These are phyloP conservation scores for Lasiodiplodia theobromae DNA, from an alignment of 2,329 filamentous ascomycete species.

Conservation along the genomic window DNA sequence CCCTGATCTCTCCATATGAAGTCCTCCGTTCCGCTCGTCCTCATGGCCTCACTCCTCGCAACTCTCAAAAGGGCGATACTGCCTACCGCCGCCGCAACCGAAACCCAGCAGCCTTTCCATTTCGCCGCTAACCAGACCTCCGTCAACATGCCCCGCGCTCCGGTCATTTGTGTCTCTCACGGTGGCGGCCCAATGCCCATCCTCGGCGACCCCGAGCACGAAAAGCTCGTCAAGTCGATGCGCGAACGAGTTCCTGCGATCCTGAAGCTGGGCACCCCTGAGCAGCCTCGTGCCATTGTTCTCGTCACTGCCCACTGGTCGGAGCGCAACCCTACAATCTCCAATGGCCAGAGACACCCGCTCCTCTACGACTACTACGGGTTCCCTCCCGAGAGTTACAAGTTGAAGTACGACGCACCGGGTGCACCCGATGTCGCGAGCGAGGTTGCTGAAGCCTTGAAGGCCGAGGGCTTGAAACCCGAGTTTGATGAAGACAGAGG, in stretches of 20 bases:
- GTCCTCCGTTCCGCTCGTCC: constrained; percentile 8
- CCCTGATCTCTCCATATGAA: constrained; percentile 11
- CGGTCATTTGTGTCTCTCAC: constrained; percentile 50
- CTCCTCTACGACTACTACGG: constrained; percentile 67
- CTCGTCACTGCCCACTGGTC: constrained; percentile 68
- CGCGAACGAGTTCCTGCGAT: constrained; percentile 62
- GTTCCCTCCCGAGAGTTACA: constrained; percentile 64
- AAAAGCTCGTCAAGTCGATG: constrained; percentile 60
- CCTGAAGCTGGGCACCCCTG: constrained; percentile 60
- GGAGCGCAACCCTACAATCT: constrained; percentile 58
- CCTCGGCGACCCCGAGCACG: constrained; percentile 62
- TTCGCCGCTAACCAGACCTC: constrained; percentile 21
- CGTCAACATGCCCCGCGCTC: constrained; percentile 39
- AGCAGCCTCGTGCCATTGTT: constrained; percentile 60
- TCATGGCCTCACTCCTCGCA: constrained; percentile 25
- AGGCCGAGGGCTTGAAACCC: constrained; percentile 53
- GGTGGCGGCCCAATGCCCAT: constrained; percentile 63
- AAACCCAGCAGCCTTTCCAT: constrained; percentile 21
- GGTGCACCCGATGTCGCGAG: constrained; percentile 62
- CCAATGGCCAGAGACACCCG: constrained; percentile 55
- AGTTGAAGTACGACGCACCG: constrained; percentile 63
- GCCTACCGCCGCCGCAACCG: constrained; percentile 6
- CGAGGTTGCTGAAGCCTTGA: constrained; percentile 56
- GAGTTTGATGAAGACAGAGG: constrained; percentile 43
- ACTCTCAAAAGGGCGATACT: constrained; percentile 4